Evolutionary conservation across 495 filamentous ascomycete species (phyloP), one percentile per base, ranked within the genome.

Genomic region (Chaetomidium leptoderma): DNA sequence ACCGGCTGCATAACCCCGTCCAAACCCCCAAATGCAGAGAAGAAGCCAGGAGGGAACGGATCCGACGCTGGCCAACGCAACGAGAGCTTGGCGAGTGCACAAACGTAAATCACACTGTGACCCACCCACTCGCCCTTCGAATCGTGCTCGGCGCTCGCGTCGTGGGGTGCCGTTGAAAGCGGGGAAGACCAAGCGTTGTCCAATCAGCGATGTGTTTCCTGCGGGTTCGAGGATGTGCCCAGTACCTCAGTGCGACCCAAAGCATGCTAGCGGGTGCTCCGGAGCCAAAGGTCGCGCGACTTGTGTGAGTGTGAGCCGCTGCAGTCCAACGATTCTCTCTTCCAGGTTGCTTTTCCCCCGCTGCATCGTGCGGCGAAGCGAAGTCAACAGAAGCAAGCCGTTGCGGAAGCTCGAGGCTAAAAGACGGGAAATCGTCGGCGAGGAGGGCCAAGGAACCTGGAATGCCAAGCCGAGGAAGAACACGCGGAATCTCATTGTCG

Each of bases 131-230:
- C 30, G 24, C 23, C 27, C 21, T 49, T 55, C 32, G 19, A 57
- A 49, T 42, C 26, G 35, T 57, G 43, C 55, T 50, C 51, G 37
- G 42, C 24, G 26, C 52, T 47, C 55, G 43, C 60, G 55, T 43
- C 35, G 49, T 57, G 55, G 55, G 42, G 53, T 61, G 33, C 54
- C 54, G 43, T 55, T 53, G 42, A 17, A 48, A 62, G 60, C 60
- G 60, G 60, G 55, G 60, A 44, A 58, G 5, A 7, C 33, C 17
- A 39, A 2, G 10, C 0, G 5, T 13, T n/a, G 16, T 1, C 60
- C 60, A 62, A 62, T 58, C 43, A 58, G 32, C 14, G 19, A 43
- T 40, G 29, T n/a, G 33, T 14, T 1, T 47, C 30, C 40, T 46
- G 39, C 21, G 23, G 10, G 16, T 37, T 39, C 36, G 17, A 26